Percentiles rank a stretch among this genome's conserved stretches.
These are phyloP conservation scores for Kuraishia borneana DNA, from an alignment of 805 yeast genomes.

Conservation along the genomic window DNA sequence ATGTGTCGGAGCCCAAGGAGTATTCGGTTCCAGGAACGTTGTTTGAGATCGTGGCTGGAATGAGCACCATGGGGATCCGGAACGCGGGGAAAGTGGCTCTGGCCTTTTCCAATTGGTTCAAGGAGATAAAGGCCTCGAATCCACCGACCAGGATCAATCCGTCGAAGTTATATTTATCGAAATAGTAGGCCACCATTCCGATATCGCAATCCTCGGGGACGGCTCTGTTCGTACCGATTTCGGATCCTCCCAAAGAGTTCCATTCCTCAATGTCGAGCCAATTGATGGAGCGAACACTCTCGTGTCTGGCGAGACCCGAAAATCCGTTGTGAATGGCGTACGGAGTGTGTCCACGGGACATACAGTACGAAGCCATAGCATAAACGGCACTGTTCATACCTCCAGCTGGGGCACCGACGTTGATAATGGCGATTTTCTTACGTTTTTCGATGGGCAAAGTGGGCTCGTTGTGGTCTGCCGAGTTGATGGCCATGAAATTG, in stretches of 20 bases:
- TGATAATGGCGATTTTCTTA: conserved; percentile 72
- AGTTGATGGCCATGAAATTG: conserved; percentile 62
- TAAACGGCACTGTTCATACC: conserved; percentile 89
- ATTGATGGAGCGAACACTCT: conserved; percentile 57
- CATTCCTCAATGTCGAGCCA: conserved; percentile 88
- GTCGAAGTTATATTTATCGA: conserved; percentile 80
- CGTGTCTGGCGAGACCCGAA: conserved; percentile 84
- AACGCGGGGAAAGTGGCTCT: conserved; percentile 77
- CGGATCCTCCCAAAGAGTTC: conserved; percentile 89
- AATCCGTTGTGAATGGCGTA: conserved; percentile 90
- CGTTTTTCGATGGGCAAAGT: conserved; percentile 48
- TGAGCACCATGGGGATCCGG: conserved; percentile 85
- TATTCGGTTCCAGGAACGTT: conserved; percentile 99
- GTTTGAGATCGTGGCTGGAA: conserved; percentile 95
- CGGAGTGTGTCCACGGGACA: conserved; percentile 85
- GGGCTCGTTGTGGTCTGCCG: conserved; percentile 54
- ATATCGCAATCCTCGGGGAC: conserved; percentile 69
- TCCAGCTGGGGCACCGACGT: conserved; percentile 96
- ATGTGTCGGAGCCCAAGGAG: conserved; percentile 91
- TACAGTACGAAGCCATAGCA: conserved; percentile 82
- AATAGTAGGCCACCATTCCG: conserved; percentile 86
- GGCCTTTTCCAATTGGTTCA: conserved; percentile 71
- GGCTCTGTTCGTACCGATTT: conserved; percentile 89
- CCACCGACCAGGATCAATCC: conserved; percentile 93
- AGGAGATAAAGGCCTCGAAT: conserved; percentile 87